These are phyloP conservation scores for Leptographium galeiforme DNA, from an alignment of 2,329 filamentous ascomycete genomes.

Conservation along the genomic window DNA sequence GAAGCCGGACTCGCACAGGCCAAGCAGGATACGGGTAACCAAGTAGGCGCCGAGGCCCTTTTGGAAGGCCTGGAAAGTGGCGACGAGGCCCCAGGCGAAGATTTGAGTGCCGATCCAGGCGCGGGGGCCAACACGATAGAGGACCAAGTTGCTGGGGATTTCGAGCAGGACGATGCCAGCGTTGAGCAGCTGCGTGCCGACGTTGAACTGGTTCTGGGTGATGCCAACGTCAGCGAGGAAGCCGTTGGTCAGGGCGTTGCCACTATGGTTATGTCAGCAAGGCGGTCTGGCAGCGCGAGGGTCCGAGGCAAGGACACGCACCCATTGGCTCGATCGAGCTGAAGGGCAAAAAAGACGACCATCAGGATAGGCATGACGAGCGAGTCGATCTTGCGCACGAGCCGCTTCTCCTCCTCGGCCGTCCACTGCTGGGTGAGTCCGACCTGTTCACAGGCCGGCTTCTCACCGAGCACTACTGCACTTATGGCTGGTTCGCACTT, in stretches of 20 bases:
- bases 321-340: constrained; percentile 26
- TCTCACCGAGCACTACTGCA: neutral
- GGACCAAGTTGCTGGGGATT: constrained; percentile 33
- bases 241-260: constrained; percentile 14
- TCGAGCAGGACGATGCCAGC: constrained; percentile 8
- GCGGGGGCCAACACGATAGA: constrained; percentile 34
- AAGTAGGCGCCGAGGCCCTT: constrained; percentile 32
- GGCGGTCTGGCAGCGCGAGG: too few relatives aligned
- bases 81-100: constrained; percentile 38
- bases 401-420: constrained; percentile 1
- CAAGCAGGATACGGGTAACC: constrained; percentile 30
- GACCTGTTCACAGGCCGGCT: neutral
- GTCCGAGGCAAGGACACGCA: neutral
- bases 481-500: neutral
- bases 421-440: constrained; percentile 4
- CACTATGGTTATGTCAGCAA: neutral
- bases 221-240: constrained; percentile 18
- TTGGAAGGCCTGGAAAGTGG: constrained; percentile 40
- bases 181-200: constrained; percentile 27
- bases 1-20: constrained; percentile 39
- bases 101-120: constrained; percentile 40
- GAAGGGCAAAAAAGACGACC: constrained; percentile 28
- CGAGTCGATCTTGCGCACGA: constrained; percentile 16
- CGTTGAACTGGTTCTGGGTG: constrained; percentile 30
- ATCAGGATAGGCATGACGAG: constrained; percentile 29